Conservation (phyloP, 2,329 filamentous ascomycete genomes). For the Madurella fahalii region DNA sequence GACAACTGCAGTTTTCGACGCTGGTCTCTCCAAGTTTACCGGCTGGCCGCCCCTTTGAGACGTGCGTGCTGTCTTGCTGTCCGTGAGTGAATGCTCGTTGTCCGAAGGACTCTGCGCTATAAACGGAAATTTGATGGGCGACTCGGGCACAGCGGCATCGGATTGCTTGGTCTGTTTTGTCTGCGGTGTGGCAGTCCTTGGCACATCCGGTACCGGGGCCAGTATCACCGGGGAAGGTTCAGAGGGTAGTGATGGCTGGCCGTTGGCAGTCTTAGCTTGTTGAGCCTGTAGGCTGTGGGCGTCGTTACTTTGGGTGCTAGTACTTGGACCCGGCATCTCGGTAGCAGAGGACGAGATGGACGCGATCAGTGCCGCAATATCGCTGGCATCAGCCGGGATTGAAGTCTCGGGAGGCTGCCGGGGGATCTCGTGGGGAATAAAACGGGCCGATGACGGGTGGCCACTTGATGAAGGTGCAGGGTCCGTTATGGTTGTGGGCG, state of each 20-base stretch:
- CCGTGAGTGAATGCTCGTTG: neutral
- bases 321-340: neutral
- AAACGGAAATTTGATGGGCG: neutral
- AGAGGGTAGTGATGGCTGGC: neutral
- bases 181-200: neutral
- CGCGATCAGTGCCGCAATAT: slow-evolving; percentile 22
- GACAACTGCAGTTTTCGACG: no score
- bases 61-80: neutral
- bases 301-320: neutral
- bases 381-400: slow-evolving; percentile 16
- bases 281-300: neutral
- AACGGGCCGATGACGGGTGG: neutral
- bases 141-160: no score
- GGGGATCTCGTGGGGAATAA: slow-evolving; percentile 6
- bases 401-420: slow-evolving; percentile 4
- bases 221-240: neutral
- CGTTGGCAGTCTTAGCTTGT: neutral
- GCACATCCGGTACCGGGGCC: neutral
- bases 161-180: neutral
- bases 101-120: neutral
- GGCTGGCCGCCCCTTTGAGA: neutral
- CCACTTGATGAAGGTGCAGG: neutral
- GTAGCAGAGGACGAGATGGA: slow-evolving; percentile 15
- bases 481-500: neutral
- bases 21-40: neutral